These are phyloP conservation scores for Trichoderma sp. DNA, from an alignment of 2,329 filamentous ascomycete species.

Conservation along the genomic window DNA sequence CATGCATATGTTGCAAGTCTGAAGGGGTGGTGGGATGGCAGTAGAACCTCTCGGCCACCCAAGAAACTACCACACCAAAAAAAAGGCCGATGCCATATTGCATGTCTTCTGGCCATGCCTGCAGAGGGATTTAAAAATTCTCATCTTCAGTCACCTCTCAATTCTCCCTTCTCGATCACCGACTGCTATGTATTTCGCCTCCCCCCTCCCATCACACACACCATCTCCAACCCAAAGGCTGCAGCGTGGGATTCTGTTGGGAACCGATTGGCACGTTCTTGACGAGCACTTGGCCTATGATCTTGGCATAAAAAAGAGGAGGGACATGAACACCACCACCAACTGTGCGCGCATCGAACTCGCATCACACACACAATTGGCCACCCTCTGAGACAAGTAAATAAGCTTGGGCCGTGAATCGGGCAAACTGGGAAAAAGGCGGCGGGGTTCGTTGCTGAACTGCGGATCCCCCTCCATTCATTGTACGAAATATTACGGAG, in stretches of 20 bases:
- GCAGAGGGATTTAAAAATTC: background rate
- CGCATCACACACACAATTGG: slow-evolving; percentile 11
- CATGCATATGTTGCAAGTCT: background rate
- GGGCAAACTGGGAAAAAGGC: slow-evolving; percentile 16
- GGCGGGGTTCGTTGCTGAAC: slow-evolving; percentile 23
- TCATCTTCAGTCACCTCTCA: background rate
- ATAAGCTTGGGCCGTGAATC: slow-evolving; percentile 23
- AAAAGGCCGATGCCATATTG: too few species aligned
- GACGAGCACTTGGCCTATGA: slow-evolving; percentile 1
- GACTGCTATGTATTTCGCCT: background rate
- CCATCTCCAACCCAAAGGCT: slow-evolving; percentile 4
- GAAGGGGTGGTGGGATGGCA: too few species aligned
- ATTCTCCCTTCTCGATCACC: background rate
- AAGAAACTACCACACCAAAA: too few species aligned
- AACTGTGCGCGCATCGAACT: too few species aligned
- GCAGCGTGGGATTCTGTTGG: slow-evolving; percentile 23
- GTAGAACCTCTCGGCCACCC: too few species aligned
- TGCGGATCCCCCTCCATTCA: slow-evolving; percentile 23
- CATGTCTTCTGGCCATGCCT: background rate
- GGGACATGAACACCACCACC: background rate
- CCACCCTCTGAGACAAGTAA: background rate
- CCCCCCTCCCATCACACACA: background rate
- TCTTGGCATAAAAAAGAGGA: background rate
- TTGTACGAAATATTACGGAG: slow-evolving; percentile 8
- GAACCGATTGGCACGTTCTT: slow-evolving; percentile 22